phyloP scores from a whole-genome alignment of 176 grass and related monocot genomes.

The Microstegium vimineum region DNA sequence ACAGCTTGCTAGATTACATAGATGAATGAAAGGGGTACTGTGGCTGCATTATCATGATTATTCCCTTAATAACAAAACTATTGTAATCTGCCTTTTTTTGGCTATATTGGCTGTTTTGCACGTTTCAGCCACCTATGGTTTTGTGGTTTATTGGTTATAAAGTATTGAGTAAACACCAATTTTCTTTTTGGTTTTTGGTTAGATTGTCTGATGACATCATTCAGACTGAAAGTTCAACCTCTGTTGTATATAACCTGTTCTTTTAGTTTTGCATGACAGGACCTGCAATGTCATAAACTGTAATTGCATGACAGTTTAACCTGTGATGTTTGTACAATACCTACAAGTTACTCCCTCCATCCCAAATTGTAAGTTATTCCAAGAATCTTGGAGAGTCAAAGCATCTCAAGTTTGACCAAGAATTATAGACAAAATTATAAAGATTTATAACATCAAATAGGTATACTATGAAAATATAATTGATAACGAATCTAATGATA shows the following conservation, averaged over 20 bases:
- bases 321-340: neutral
- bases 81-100: neutral
- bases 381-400: no score
- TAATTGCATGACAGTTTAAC: neutral
- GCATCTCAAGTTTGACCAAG: no score
- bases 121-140: neutral
- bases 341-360: no score
- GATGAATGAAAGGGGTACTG: neutral
- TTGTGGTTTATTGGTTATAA: neutral
- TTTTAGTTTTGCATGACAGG: neutral
- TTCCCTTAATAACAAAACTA: neutral
- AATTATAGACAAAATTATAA: no score
- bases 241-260: neutral
- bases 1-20: neutral
- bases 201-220: neutral
- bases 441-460: no score
- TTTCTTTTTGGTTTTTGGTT: neutral
- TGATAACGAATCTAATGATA: no score
- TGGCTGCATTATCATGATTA: slow-evolving; percentile 11
- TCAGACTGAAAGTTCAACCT: neutral
- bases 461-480: no score
- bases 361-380: no score
- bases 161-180: neutral
- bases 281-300: neutral
- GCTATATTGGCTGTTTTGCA: neutral